Percentiles rank a stretch among this genome's conserved stretches.
Conservation (phyloP, 495 filamentous ascomycete species). For the Lepraria neglecta region DNA sequence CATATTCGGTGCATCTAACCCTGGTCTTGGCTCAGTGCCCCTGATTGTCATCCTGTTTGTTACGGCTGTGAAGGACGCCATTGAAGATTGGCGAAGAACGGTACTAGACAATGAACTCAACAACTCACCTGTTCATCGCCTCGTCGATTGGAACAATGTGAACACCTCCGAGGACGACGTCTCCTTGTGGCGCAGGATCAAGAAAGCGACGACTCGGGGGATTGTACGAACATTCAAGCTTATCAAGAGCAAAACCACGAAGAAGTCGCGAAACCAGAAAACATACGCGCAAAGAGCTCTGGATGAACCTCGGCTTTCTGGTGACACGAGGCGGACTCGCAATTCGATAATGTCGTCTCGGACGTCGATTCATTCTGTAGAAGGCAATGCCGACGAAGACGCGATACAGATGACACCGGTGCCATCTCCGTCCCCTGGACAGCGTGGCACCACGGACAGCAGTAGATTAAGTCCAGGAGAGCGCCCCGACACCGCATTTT, state of each 20-base stretch:
- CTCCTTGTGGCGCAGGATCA: conserved; percentile 78
- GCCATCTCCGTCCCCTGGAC: conserved; percentile 65
- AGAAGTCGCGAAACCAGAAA: conserved; percentile 38
- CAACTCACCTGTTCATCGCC: conserved; percentile 87
- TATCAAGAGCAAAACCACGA: conserved; percentile 42
- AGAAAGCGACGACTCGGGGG: conserved; percentile 74
- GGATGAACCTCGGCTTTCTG: conserved; percentile 56
- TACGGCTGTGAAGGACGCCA: conserved; percentile 91
- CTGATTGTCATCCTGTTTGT: conserved; percentile 91
- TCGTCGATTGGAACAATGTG: conserved; percentile 86
- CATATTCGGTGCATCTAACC: conserved; percentile 89
- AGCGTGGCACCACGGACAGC: conserved; percentile 22
- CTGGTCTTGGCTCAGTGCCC: conserved; percentile 82
- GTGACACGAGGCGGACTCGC: conserved; percentile 55
- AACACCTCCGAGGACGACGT: conserved; percentile 85
- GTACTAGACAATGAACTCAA: conserved; percentile 91
- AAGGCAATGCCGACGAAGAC: conserved; percentile 33
- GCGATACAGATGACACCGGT: conserved; percentile 95
- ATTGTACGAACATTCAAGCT: conserved; percentile 53
- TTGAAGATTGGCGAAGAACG: conserved; percentile 94
- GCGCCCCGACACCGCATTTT: conserved; percentile 33
- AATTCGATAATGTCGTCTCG: conserved; percentile 56
- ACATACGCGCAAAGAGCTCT: conserved; percentile 40
- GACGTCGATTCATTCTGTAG: conserved; percentile 51
- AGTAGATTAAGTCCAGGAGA: conserved; percentile 32